phyloP scores from a whole-genome alignment of 2,329 filamentous ascomycete species.

The Aspergillus sojae region DNA sequence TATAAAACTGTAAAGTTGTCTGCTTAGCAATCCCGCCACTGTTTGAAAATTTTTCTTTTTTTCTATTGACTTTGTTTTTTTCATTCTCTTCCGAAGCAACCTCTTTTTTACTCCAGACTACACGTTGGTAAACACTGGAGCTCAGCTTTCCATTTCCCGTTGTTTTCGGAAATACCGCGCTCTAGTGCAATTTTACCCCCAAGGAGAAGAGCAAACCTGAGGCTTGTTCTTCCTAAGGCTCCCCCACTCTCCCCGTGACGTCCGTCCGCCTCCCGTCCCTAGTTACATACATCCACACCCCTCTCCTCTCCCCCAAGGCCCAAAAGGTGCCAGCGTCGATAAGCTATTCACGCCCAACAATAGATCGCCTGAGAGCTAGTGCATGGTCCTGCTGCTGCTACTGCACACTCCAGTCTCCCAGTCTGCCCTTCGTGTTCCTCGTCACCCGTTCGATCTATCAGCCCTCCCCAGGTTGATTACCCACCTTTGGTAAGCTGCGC shows the following conservation, averaged over 20 bases:
- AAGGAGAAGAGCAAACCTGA: neutral
- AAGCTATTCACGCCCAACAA: constrained; percentile 3
- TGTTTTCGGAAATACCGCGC: neutral
- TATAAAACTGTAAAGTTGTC: neutral
- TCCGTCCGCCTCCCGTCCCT: constrained; percentile 7
- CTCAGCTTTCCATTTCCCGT: neutral
- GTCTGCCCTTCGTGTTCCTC: neutral
- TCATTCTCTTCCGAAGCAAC: neutral
- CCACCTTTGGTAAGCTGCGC: constrained; percentile 25
- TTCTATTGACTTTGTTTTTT: neutral
- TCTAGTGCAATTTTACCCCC: neutral
- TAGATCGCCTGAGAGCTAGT: neutral
- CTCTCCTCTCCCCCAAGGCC: constrained; percentile 27
- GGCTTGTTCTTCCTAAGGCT: neutral
- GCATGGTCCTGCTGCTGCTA: neutral
- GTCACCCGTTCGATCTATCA: neutral
- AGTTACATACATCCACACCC: constrained; percentile 6
- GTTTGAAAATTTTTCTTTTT: neutral
- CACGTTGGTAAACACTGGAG: neutral
- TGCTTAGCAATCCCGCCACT: neutral
- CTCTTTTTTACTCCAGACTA: neutral
- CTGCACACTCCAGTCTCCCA: neutral
- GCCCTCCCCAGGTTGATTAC: neutral
- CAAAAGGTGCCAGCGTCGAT: constrained; percentile 8
- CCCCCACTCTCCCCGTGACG: constrained; percentile 17